Base-by-base conservation (phyloP, 1,139 yeast species). In the Diutina siamensis region DNA sequence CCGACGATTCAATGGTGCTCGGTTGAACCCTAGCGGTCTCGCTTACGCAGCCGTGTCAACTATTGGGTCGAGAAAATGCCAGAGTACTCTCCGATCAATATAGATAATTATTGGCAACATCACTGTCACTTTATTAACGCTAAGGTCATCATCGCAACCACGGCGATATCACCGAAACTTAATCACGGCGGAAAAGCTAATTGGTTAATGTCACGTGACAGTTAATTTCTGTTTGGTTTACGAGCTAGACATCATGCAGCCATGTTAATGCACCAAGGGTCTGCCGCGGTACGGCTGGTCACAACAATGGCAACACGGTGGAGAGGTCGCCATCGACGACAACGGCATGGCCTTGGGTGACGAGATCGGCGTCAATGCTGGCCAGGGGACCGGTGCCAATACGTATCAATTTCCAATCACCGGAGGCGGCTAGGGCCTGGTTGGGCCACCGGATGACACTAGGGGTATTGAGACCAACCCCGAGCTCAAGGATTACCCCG, bases 341-440 rank as follows among this genome's bases (percentile, higher is more conserved):
- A 13, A 21, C 28, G 25, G 20, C 40, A 13, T 35, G 19, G 4
- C 40, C 40, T 10, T 15, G 15, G 13, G 19, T 27, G 13, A 35
- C 13, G 8, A 35, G 20, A 4, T 35, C 40, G 4, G 15, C 9
- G 12, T 21, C 17, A n/a, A 15, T 15, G 3, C 17, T 13, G 3
- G 40, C 27, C 40, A 35, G 40, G 3, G 40, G 40, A 9, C 40
- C 40, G 17, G 9, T n/a, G 18, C 40, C 40, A 8, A 35, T 22
- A 18, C 40, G 19, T 5, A 35, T 35, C 17, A 35, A 19, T 21
- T 22, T 21, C 40, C 40, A 35, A 19, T 18, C 18, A 3, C 28
- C 28, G 7, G 15, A 13, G 5, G 15, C 20, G 4, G 20, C 40
- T 22, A 35, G 13, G 1, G 13, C 18, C 18, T 35, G 27, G 12